Evolutionary conservation across 768 basidiomycete species (phyloP).

Genomic region (Kwoniella bestiolae): DNA sequence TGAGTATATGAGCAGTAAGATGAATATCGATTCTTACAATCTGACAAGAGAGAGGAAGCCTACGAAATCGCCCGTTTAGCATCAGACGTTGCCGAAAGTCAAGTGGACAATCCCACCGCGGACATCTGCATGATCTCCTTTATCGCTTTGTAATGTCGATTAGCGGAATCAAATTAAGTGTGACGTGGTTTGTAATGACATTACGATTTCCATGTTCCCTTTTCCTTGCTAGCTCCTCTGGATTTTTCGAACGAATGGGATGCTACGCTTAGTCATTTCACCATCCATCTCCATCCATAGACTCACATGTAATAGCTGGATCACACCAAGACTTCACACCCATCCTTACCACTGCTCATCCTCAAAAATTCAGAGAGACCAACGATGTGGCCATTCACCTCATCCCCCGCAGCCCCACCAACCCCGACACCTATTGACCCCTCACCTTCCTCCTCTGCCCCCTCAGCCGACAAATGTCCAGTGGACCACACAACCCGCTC

Average conservation of each 20-base stretch:
- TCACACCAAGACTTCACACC: too few species aligned
- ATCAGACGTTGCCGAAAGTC: not conserved
- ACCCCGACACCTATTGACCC: not conserved
- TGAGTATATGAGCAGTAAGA: too few species aligned
- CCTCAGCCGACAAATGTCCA: slow-evolving; percentile 62
- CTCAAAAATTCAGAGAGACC: too few species aligned
- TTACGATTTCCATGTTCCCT: too few species aligned
- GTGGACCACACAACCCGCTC: slow-evolving; percentile 67
- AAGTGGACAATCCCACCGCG: not conserved
- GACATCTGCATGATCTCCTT: not conserved
- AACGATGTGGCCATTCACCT: slow-evolving; percentile 29
- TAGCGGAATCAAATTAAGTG: too few species aligned
- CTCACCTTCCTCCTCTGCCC: not conserved
- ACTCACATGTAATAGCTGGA: too few species aligned
- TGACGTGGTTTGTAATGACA: too few species aligned
- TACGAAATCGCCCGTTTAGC: slow-evolving; percentile 14
- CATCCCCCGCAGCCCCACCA: slow-evolving; percentile 8
- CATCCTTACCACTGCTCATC: too few species aligned
- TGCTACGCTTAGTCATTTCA: too few species aligned
- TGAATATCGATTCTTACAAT: not conserved
- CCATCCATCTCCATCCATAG: too few species aligned
- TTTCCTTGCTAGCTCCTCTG: too few species aligned
- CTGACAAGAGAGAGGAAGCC: slow-evolving; percentile 2
- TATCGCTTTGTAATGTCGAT: not conserved
- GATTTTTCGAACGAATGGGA: too few species aligned